Evolutionary conservation across 23 red algal genomes (phyloP).

Genomic region (Gracilaria caudata): DNA sequence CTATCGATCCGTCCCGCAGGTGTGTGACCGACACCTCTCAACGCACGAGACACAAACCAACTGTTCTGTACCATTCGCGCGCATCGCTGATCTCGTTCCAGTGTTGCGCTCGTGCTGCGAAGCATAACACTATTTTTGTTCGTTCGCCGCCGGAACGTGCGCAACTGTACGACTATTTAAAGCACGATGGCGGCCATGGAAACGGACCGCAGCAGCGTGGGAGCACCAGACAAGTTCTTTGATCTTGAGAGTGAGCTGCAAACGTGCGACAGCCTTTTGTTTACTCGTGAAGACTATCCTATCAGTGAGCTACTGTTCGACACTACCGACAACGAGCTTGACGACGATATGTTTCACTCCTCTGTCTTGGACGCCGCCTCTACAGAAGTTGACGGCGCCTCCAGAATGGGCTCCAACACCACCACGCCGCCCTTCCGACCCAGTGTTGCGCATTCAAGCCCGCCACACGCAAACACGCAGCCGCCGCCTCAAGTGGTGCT

Average conservation of each 20-base stretch:
- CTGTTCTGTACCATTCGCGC: too few relatives aligned
- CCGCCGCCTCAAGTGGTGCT: background rate
- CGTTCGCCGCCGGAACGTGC: background rate
- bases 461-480: background rate
- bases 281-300: background rate
- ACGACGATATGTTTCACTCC: background rate
- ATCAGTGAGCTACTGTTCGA: background rate
- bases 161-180: background rate
- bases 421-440: background rate
- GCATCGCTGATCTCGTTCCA: too few relatives aligned
- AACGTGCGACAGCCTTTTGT: background rate
- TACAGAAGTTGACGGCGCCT: background rate
- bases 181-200: background rate
- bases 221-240: background rate
- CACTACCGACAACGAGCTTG: background rate
- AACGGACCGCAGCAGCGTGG: background rate
- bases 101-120: too few relatives aligned
- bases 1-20: too few relatives aligned
- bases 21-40: too few relatives aligned
- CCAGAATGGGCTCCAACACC: background rate
- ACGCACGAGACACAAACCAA: too few relatives aligned
- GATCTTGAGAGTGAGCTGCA: background rate
- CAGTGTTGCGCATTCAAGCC: background rate
- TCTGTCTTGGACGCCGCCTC: background rate
- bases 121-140: background rate